phyloP scores from a whole-genome alignment of 148 eudicot genomes.

The Rhododendron griersonianum region DNA sequence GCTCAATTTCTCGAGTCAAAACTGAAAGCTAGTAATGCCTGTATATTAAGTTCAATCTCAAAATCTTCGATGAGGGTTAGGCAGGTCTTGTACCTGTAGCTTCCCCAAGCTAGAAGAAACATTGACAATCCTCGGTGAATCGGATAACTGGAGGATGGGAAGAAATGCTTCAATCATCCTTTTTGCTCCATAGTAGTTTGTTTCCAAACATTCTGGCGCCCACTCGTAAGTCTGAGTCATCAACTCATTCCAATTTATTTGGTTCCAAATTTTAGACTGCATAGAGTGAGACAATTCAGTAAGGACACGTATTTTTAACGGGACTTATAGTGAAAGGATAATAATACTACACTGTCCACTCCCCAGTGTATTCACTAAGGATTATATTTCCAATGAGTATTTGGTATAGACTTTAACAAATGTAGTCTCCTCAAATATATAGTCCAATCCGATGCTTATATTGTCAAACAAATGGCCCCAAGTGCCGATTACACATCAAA shows the following conservation, averaged over 20 bases:
- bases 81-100: constrained; percentile 26
- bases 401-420: not conserved
- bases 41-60: not conserved
- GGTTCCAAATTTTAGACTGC: not conserved
- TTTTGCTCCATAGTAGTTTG: constrained; percentile 48
- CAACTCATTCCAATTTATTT: constrained; percentile 1
- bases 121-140: constrained; percentile 49
- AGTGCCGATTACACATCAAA: not conserved
- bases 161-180: constrained; percentile 35
- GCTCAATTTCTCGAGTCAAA: not conserved
- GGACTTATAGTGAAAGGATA: not conserved
- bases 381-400: not conserved
- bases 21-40: not conserved
- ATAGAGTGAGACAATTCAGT: not conserved
- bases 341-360: not conserved
- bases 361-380: not conserved
- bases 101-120: constrained; percentile 35
- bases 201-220: constrained; percentile 36
- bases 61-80: not conserved
- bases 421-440: not conserved
- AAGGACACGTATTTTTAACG: not conserved
- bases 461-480: not conserved
- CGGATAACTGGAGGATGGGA: constrained; percentile 46
- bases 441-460: not conserved
- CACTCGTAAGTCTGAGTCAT: constrained; percentile 24